Conservation (phyloP, 139 green algal genomes). For the Pleodorina starrii region DNA sequence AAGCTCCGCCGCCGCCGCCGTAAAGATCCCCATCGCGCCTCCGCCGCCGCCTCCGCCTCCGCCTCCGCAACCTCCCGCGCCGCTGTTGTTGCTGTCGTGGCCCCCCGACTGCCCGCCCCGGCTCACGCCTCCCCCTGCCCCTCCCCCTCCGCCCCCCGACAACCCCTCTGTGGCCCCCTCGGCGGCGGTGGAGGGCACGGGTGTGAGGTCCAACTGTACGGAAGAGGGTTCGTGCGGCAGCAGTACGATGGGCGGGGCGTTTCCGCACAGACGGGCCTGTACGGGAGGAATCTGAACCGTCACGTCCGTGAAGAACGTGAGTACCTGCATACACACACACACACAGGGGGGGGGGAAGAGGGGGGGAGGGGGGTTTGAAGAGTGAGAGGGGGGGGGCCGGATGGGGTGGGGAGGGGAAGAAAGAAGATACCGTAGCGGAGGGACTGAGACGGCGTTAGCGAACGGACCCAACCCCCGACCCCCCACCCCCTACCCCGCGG, state of each 20-base stretch:
- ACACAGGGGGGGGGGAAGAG: neutral
- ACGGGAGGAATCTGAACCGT: conserved; percentile 25
- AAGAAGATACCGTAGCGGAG: too few species aligned
- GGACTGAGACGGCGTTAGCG: too few species aligned
- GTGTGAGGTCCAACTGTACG: conserved; percentile 88
- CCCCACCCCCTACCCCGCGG: too few species aligned
- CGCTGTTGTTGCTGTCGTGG: neutral
- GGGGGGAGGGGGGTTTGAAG: neutral
- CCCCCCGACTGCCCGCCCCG: neutral
- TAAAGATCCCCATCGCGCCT: neutral
- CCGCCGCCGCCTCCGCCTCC: neutral
- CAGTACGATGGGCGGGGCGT: conserved; percentile 30
- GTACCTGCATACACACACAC: neutral
- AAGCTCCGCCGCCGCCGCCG: neutral
- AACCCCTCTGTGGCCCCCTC: neutral
- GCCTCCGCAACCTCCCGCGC: neutral
- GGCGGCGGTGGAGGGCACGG: neutral
- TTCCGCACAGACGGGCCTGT: neutral
- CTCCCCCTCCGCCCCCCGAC: neutral
- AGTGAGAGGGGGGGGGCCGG: neutral
- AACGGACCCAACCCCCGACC: too few species aligned
- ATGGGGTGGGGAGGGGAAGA: too few species aligned
- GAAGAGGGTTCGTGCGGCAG: conserved; percentile 82
- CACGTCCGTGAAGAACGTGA: conserved; percentile 60
- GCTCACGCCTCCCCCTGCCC: neutral